Percentiles rank a stretch among this genome's conserved stretches.
These are phyloP conservation scores for Colletotrichum simmondsii DNA, from an alignment of 2,329 filamentous ascomycete species.

Conservation along the genomic window DNA sequence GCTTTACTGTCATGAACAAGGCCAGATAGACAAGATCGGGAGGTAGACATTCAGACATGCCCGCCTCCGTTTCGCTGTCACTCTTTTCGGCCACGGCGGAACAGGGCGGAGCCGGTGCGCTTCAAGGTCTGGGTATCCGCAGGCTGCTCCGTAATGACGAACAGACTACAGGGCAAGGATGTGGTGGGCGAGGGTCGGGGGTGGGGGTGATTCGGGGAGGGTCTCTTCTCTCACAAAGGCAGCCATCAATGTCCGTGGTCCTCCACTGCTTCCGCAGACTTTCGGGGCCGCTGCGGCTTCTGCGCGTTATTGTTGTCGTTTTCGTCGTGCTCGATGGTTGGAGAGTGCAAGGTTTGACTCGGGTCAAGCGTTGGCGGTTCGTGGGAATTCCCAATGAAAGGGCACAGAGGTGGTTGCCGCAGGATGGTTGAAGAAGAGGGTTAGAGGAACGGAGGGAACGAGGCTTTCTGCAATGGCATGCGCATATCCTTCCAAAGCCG, in stretches of 20 bases:
- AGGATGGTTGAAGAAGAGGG: not conserved
- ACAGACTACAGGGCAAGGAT: not conserved
- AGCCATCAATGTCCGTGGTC: conserved; percentile 38
- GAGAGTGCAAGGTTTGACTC: not conserved
- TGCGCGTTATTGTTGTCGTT: not conserved
- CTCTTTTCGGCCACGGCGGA: conserved; percentile 3
- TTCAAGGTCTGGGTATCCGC: not conserved
- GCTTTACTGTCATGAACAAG: not conserved
- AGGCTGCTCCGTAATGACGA: conserved; percentile 12
- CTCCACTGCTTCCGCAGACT: conserved; percentile 23
- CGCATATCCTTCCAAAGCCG: conserved; percentile 8
- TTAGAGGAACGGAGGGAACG: not conserved
- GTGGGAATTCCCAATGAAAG: not conserved
- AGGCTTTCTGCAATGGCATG: conserved; percentile 2
- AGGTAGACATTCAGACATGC: not conserved
- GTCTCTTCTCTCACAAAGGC: conserved; percentile 38
- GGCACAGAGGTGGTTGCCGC: not conserved
- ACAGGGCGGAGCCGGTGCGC: not conserved
- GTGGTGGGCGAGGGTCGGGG: not conserved
- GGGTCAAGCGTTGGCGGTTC: not conserved
- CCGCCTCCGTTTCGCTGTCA: not conserved
- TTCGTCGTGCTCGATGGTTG: not conserved
- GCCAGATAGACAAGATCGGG: not conserved
- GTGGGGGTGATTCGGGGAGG: not conserved
- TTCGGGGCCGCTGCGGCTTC: not conserved